phyloP scores from a whole-genome alignment of 108 stramenopile species.

The Nitzschia sp. region DNA sequence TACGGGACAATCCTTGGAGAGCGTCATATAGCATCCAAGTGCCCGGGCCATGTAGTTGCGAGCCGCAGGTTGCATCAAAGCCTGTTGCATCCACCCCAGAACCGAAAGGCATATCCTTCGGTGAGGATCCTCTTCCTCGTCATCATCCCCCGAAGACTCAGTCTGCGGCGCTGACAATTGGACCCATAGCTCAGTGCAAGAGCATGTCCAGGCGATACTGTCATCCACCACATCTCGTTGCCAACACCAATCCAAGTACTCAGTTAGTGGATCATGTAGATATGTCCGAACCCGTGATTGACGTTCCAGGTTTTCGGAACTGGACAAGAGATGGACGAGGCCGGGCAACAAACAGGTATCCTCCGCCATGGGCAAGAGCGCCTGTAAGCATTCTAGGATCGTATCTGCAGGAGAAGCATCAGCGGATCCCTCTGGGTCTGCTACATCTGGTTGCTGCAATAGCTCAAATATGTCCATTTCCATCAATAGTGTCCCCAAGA shows the following conservation, averaged over 20 bases:
- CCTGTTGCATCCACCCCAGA: slow-evolving; percentile 14
- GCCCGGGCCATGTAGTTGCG: slow-evolving; percentile 8
- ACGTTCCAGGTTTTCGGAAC: slow-evolving; percentile 3
- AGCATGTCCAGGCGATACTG: slow-evolving; percentile 15
- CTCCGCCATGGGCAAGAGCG: slow-evolving; percentile 1
- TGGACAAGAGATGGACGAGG: slow-evolving; percentile 12
- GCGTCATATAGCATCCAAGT: slow-evolving; percentile 23
- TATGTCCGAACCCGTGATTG: not conserved
- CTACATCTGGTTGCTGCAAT: not conserved
- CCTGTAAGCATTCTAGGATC: slow-evolving; percentile 5
- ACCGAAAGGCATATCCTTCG: slow-evolving; percentile 1
- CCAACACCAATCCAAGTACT: slow-evolving; percentile 22
- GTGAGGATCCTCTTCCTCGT: not conserved
- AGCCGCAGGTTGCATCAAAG: not conserved
- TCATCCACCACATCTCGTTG: slow-evolving; percentile 8
- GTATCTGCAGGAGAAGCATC: not conserved
- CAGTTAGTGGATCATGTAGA: slow-evolving; percentile 1
- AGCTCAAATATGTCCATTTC: slow-evolving; percentile 25
- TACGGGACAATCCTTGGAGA: slow-evolving; percentile 10
- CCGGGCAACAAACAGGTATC: slow-evolving; percentile 21
- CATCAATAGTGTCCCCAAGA: slow-evolving; percentile 14
- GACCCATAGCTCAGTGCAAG: slow-evolving; percentile 19
- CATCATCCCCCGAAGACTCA: not conserved
- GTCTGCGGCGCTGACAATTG: not conserved
- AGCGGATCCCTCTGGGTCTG: not conserved